Evolutionary conservation across 441 rosid species (phyloP), one percentile per base, ranked within the genome.

Genomic region (Erodium texanum): DNA sequence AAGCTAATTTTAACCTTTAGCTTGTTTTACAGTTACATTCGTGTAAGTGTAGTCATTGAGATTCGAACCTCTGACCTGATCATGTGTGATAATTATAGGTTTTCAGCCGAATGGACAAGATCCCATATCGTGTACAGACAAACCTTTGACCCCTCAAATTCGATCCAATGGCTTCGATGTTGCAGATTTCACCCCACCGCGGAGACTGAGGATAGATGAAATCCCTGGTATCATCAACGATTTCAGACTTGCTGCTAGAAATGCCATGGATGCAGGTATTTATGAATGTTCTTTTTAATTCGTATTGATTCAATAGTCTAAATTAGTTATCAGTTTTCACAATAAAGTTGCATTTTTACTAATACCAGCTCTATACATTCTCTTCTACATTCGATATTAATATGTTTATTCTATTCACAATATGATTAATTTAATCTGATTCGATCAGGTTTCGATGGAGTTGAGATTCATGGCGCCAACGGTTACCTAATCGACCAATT

Each of bases 221-320:
- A 81, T 85, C 68, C 85, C 85, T 7, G 61, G 76, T 65, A 62
- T 83, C 68, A 78, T 85, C 70, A 76, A 82, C 48, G 79, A 85
- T 48, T 85, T 80, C 45, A 80, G 85, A 67, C 79, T 85, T 62
- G 85, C 89, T 50, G 87, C 87, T n/a, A 77, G 83, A 72, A 85
- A 85, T 56, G 87, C 89, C 12, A 79, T 82, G 65, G 85, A 81
- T 71, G 89, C 85, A 41, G 93, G 91, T 83, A 80, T 81, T n/a
- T n/a, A n/a, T n/a, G n/a, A n/a, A n/a, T n/a, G n/a, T n/a, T n/a
- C n/a, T n/a, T n/a, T n/a, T n/a, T n/a, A n/a, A n/a, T n/a, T n/a
- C n/a, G n/a, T n/a, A n/a, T n/a, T n/a, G n/a, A n/a, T n/a, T n/a
- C n/a, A n/a, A n/a, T n/a, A n/a, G n/a, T n/a, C n/a, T n/a, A n/a